Conservation (phyloP, 306 rosid species). For the Rubus idaeus region DNA sequence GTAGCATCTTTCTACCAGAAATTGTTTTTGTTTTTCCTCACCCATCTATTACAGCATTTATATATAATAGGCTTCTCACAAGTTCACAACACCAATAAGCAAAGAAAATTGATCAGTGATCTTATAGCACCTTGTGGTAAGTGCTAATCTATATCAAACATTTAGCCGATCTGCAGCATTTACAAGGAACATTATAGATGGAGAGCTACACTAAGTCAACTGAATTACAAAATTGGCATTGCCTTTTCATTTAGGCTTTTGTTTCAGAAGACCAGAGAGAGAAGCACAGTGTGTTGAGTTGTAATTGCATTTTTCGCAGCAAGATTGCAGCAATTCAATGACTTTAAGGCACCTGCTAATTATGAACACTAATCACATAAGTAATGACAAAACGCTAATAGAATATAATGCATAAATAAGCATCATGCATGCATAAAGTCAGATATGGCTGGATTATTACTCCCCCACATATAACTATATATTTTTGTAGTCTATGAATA, state of each 20-base stretch:
- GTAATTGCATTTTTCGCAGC: slow-evolving; percentile 71
- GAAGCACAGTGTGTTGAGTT: slow-evolving; percentile 92
- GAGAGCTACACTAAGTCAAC: not conserved
- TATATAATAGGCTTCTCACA: not conserved
- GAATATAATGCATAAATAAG: not conserved
- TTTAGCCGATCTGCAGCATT: not conserved
- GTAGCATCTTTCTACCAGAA: too few relatives aligned
- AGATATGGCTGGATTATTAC: not conserved
- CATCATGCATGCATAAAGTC: slow-evolving; percentile 12
- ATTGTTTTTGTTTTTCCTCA: not conserved
- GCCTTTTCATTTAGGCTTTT: slow-evolving; percentile 44
- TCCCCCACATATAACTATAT: not conserved
- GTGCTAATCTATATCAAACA: not conserved
- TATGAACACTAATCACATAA: slow-evolving; percentile 10
- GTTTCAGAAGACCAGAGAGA: slow-evolving; percentile 77
- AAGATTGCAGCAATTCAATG: slow-evolving; percentile 64
- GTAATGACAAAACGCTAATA: not conserved
- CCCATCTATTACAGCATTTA: not conserved
- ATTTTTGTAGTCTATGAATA: not conserved
- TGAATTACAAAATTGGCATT: not conserved
- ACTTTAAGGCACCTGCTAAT: slow-evolving; percentile 60
- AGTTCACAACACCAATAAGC: not conserved
- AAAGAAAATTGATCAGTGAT: not conserved
- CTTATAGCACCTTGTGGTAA: not conserved
- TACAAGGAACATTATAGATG: not conserved